These are phyloP conservation scores for Colletotrichum abscissum DNA, from an alignment of 2,329 filamentous ascomycete species.

Conservation along the genomic window DNA sequence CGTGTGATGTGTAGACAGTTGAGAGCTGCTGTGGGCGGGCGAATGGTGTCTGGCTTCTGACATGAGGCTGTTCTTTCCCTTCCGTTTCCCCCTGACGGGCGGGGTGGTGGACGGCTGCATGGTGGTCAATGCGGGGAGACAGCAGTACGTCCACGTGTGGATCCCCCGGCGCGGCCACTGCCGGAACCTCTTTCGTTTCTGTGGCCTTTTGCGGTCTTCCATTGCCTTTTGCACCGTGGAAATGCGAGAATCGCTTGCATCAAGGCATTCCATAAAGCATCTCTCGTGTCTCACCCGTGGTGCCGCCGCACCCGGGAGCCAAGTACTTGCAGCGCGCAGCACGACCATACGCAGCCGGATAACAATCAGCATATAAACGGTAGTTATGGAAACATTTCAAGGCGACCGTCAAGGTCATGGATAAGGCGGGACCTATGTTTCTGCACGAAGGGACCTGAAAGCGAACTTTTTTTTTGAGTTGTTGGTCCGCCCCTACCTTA, in stretches of 20 bases:
- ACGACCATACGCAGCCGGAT: not conserved
- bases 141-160: conserved; percentile 5
- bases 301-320: not conserved
- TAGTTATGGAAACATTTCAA: not conserved
- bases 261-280: conserved; percentile 1
- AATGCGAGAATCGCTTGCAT: not conserved
- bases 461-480: not conserved
- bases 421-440: not conserved
- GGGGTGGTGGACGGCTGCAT: conserved; percentile 24
- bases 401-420: no score
- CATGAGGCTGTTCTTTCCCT: conserved; percentile 23
- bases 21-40: conserved; percentile 9
- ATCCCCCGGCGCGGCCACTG: conserved; percentile 9
- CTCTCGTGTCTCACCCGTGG: not conserved
- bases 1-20: conserved; percentile 18
- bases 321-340: not conserved
- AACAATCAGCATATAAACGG: not conserved
- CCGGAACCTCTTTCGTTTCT: conserved; percentile 4
- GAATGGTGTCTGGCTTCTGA: conserved; percentile 31
- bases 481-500: not conserved
- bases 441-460: conserved; percentile 23
- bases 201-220: not conserved
- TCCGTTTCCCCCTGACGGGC: conserved; percentile 22
- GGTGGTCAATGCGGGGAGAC: conserved; percentile 32
- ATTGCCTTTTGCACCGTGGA: not conserved